phyloP scores from a whole-genome alignment of 108 stramenopile species.

The Cyclotella choctawhatcheeana region DNA sequence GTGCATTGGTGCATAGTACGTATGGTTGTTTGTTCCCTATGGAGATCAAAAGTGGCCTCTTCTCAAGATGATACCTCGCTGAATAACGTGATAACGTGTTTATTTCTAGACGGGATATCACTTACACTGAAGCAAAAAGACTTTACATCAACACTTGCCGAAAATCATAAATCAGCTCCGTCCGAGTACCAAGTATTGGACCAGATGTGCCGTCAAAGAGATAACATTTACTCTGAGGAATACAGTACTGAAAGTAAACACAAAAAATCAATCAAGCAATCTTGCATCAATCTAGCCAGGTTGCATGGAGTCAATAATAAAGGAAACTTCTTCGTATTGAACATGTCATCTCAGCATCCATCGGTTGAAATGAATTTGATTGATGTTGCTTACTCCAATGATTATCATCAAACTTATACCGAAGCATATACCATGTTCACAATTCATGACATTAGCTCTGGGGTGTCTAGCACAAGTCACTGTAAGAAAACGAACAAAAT shows the following conservation, averaged over 20 bases:
- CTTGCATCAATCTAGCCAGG: neutral
- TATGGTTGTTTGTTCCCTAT: constrained; percentile 66
- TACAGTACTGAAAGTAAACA: neutral
- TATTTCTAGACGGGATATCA: constrained; percentile 62
- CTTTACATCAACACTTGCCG: constrained; percentile 63
- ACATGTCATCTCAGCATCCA: neutral
- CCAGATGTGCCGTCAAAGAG: constrained; percentile 47
- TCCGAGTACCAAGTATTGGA: constrained; percentile 76
- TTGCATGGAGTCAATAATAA: neutral
- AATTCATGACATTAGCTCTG: neutral
- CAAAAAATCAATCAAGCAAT: neutral
- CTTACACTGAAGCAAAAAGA: constrained; percentile 56
- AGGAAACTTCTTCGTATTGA: constrained; percentile 10
- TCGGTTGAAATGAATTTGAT: neutral
- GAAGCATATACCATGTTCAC: neutral
- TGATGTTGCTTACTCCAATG: constrained; percentile 17
- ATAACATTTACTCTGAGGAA: neutral
- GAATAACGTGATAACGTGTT: constrained; percentile 53
- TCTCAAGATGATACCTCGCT: constrained; percentile 13
- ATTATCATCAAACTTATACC: too few relatives aligned
- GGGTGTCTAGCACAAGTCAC: neutral
- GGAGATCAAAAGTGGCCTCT: constrained; percentile 71
- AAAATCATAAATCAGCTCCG: constrained; percentile 79
- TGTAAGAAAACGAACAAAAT: neutral
- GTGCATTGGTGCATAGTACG: constrained; percentile 74